Percentiles rank a stretch among this genome's conserved stretches.
Conservation (phyloP, 1,284 basidiomycete species). For the Schizophyllum commune region DNA sequence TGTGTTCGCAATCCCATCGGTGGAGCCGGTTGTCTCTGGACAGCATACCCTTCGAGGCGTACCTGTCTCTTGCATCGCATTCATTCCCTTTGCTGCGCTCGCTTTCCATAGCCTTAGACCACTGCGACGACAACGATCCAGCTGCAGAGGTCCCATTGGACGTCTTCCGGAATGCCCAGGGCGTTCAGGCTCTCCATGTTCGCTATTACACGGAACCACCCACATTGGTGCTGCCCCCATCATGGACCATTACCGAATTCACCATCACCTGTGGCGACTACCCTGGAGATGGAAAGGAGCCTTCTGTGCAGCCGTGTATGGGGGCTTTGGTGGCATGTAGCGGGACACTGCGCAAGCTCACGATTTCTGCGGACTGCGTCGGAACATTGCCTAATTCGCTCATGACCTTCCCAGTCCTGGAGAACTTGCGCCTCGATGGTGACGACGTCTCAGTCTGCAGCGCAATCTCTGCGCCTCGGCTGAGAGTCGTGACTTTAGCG, state of each 20-base stretch:
- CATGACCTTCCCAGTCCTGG: background rate
- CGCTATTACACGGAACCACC: too few species aligned
- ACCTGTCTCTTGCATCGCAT: background rate
- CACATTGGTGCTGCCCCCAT: too few species aligned
- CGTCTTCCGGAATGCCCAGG: too few species aligned
- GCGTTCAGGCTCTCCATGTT: too few species aligned
- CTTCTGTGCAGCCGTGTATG: too few species aligned
- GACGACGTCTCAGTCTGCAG: background rate
- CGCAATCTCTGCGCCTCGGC: background rate
- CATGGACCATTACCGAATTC: too few species aligned
- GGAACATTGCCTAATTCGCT: background rate
- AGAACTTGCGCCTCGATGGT: background rate
- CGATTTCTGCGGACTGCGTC: background rate
- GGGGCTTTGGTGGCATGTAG: background rate
- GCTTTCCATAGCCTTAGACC: background rate
- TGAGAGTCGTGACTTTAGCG: background rate
- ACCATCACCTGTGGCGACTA: too few species aligned
- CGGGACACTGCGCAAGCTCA: background rate
- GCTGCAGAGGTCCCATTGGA: background rate
- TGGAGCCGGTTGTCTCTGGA: background rate
- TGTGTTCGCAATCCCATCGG: background rate
- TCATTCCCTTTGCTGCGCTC: background rate
- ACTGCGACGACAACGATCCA: background rate
- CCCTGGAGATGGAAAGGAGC: too few species aligned
- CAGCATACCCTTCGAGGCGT: background rate